Conservation (phyloP, 352 stramenopile species). For the Globisporangium nagaii region DNA sequence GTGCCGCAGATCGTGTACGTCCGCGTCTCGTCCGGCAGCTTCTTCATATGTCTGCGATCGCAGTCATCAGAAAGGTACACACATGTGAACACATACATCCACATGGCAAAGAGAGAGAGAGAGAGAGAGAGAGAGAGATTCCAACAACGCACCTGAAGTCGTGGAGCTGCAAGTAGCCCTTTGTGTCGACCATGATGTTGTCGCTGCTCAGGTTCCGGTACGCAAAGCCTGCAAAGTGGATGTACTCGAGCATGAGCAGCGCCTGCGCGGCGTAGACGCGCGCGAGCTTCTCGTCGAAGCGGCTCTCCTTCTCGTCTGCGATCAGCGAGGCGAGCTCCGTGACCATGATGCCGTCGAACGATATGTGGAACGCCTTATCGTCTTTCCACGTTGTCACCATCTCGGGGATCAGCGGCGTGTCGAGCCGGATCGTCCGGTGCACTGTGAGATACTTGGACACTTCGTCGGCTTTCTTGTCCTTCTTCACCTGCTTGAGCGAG, state of each 20-base stretch:
- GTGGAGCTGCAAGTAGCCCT: constrained; percentile 78
- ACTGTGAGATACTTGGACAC: constrained; percentile 60
- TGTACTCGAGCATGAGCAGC: constrained; percentile 80
- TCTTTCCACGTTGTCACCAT: constrained; percentile 79
- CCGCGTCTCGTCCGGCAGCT: constrained; percentile 62
- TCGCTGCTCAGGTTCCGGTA: constrained; percentile 85
- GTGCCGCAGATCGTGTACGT: constrained; percentile 88
- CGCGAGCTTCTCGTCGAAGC: constrained; percentile 52
- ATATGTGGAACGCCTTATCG: constrained; percentile 73
- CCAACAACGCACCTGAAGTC: constrained; percentile 59
- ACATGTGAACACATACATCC: too few species aligned
- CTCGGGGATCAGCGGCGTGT: constrained; percentile 63
- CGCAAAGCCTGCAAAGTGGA: constrained; percentile 71
- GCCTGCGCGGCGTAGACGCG: constrained; percentile 63
- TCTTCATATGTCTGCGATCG: constrained; percentile 82
- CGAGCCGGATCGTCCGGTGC: constrained; percentile 61
- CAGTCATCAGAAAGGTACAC: too few species aligned
- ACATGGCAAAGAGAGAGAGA: not conserved
- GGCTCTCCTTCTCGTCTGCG: constrained; percentile 42
- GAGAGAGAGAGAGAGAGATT: too few species aligned
- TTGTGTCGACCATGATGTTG: constrained; percentile 77
- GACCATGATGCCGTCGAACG: constrained; percentile 66
- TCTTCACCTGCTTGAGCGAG: constrained; percentile 59
- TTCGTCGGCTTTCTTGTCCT: constrained; percentile 66
- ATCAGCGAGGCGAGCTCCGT: constrained; percentile 60